Base-by-base conservation (phyloP, 371 early-diverging fungal species). In the Synchytrium microbalum region DNA sequence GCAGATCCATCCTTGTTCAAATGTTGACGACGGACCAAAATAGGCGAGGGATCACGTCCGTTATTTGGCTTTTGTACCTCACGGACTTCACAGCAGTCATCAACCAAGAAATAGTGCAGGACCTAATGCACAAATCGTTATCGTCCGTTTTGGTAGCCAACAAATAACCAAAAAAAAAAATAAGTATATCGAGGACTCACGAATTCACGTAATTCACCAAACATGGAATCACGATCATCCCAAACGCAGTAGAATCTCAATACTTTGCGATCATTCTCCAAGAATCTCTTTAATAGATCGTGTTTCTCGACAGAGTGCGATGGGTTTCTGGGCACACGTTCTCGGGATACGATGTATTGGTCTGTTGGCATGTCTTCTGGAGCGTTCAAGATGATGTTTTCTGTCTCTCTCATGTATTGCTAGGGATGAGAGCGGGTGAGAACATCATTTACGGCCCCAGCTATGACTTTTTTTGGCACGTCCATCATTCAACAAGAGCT, bases 221-320 rank as follows among this genome's bases (percentile, higher is more conserved):
- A 81, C 77, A 77, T 76, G n/a, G 75, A 69, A 30, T 69, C 67
- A 16, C 75, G 65, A 64, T 83, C 83, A 61, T 83, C 83, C 83
- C 83, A 83, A 38, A 79, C 67, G 63, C 81, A 79, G 62, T 77
- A 83, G 71, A 80, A 83, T 2, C 83, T 60, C 57, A 83, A 69
- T 23, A 83, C 83, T 64, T 79, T 75, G 16, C 83, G 63, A 70
- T 83, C 83, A 67, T 79, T 72, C 58, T 83, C 80, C 27, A 83
- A 64, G 55, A 83, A 83, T 27, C 74, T 59, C 46, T 76, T 75
- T 26, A 83, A 71, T 61, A 74, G 74, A 67, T 76, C 76, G 32
- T 76, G 69, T 54, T 25, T 19, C 32, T 67, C 38, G 28, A 64
- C 29, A 16, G 66, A 28, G 46, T 52, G 54, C 19, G 46, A 38